phyloP scores from a whole-genome alignment of 2,329 filamentous ascomycete genomes.

The Aspergillus sp. region DNA sequence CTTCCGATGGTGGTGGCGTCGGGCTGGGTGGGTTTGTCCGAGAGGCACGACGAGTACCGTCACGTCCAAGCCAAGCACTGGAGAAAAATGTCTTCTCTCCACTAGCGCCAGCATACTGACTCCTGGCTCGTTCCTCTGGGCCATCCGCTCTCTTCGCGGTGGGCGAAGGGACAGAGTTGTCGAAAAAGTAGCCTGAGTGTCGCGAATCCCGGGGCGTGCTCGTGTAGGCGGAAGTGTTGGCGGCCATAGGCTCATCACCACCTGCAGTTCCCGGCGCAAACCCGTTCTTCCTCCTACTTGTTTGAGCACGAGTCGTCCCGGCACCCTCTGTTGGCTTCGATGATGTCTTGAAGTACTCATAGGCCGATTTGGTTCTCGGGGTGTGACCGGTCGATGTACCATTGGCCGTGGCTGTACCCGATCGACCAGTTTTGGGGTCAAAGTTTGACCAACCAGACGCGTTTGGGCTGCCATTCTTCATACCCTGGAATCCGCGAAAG shows the following conservation, averaged over 20 bases:
- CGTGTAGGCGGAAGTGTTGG: conserved; percentile 46
- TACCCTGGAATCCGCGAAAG: conserved; percentile 39
- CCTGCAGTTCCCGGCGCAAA: conserved; percentile 54
- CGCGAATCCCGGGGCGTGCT: conserved; percentile 24
- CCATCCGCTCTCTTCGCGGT: conserved; percentile 38
- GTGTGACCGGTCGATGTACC: conserved; percentile 14
- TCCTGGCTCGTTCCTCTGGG: conserved; percentile 43
- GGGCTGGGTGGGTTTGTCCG: conserved; percentile 33
- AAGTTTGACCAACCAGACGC: conserved; percentile 34
- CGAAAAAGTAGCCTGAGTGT: conserved; percentile 26
- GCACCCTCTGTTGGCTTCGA: conserved; percentile 25
- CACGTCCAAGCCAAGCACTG: conserved; percentile 45
- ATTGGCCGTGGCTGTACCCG: conserved; percentile 12
- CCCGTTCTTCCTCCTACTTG: conserved; percentile 46
- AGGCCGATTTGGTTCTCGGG: conserved; percentile 32
- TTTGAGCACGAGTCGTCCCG: conserved; percentile 31
- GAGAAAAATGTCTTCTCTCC: conserved; percentile 54
- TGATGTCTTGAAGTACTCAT: conserved; percentile 30
- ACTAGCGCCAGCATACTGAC: conserved; percentile 47
- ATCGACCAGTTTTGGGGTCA: conserved; percentile 32
- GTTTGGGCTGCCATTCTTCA: conserved; percentile 27
- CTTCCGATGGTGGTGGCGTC: conserved; percentile 14
- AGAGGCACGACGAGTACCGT: conserved; percentile 36
- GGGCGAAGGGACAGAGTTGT: conserved; percentile 32
- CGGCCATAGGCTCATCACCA: conserved; percentile 54